These are phyloP conservation scores for Scytalidium lignicola DNA, from an alignment of 2,329 filamentous ascomycete species.

Conservation along the genomic window DNA sequence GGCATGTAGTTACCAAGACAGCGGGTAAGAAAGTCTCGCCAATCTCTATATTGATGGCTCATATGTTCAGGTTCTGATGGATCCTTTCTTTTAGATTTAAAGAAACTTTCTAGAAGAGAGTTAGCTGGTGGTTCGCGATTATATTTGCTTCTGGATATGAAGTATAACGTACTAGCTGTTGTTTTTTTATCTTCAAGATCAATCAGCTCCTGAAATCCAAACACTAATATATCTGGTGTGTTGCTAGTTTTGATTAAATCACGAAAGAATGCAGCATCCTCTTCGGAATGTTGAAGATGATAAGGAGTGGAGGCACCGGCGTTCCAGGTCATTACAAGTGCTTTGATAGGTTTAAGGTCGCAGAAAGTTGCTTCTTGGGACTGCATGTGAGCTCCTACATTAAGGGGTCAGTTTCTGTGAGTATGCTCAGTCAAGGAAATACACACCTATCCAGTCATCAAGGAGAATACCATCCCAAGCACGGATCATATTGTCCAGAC, in stretches of 20 bases:
- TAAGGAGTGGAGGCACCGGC: conserved; percentile 92
- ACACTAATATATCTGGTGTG: conserved; percentile 84
- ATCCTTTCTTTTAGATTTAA: conserved; percentile 79
- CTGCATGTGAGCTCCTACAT: conserved; percentile 75
- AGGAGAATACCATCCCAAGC: conserved; percentile 91
- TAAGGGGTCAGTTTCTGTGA: background rate
- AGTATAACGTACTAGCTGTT: conserved; percentile 66
- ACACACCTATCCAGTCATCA: conserved; percentile 80
- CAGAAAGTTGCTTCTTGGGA: conserved; percentile 77
- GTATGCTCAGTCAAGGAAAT: background rate
- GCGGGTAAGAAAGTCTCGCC: conserved; percentile 83
- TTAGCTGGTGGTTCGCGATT: conserved; percentile 22
- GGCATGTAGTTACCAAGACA: conserved; percentile 81
- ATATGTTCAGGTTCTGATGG: conserved; percentile 81
- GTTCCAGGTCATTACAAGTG: conserved; percentile 90
- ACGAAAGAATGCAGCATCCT: conserved; percentile 73
- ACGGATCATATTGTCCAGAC: conserved; percentile 77
- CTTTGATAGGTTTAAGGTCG: conserved; percentile 74
- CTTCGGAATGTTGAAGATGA: conserved; percentile 64
- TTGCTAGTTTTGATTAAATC: conserved; percentile 71
- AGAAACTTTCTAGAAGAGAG: conserved; percentile 60
- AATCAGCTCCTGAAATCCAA: conserved; percentile 98
- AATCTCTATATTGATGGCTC: conserved; percentile 95
- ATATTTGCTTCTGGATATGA: background rate
- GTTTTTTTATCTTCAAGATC: conserved; percentile 96